Percentiles rank a stretch among this genome's conserved stretches.
Conservation (phyloP, 2,329 filamentous ascomycete species). For the Cucurbitaria berberidis region DNA sequence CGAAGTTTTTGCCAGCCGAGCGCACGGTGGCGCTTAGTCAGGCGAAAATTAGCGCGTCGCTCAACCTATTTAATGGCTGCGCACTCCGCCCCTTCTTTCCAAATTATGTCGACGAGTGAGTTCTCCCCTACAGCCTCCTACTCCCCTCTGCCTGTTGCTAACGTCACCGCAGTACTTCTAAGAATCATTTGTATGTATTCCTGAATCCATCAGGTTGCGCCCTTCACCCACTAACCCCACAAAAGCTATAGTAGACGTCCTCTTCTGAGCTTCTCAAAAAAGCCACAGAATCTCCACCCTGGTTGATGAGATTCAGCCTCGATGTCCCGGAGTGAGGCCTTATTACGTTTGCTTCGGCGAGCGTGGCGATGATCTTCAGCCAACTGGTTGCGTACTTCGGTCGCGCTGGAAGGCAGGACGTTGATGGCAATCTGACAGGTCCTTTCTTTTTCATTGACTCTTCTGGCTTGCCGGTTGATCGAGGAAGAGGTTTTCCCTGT, state of each 20-base stretch:
- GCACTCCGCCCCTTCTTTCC: not conserved
- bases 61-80: not conserved
- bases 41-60: not conserved
- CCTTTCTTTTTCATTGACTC: conserved; percentile 43
- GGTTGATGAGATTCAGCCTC: conserved; percentile 90
- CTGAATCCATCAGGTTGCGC: not conserved
- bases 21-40: not conserved
- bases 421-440: conserved; percentile 86
- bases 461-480: conserved; percentile 40
- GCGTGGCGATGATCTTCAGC: conserved; percentile 96
- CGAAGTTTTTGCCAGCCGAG: not conserved
- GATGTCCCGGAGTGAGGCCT: conserved; percentile 85
- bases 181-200: conserved; percentile 60
- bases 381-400: conserved; percentile 75
- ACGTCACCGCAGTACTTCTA: conserved; percentile 22
- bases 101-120: conserved; percentile 12
- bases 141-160: too few relatives aligned
- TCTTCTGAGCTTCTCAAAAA: conserved; percentile 88
- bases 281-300: conserved; percentile 90
- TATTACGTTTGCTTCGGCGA: conserved; percentile 73
- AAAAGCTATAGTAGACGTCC: conserved; percentile 89
- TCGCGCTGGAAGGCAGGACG: conserved; percentile 78
- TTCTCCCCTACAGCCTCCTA: not conserved
- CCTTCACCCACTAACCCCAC: not conserved
- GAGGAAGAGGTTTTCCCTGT: conserved; percentile 47